Evolutionary conservation across 495 filamentous ascomycete genomes (phyloP), one percentile per base, ranked within the genome.

Genomic region (Coniosporium apollinis): DNA sequence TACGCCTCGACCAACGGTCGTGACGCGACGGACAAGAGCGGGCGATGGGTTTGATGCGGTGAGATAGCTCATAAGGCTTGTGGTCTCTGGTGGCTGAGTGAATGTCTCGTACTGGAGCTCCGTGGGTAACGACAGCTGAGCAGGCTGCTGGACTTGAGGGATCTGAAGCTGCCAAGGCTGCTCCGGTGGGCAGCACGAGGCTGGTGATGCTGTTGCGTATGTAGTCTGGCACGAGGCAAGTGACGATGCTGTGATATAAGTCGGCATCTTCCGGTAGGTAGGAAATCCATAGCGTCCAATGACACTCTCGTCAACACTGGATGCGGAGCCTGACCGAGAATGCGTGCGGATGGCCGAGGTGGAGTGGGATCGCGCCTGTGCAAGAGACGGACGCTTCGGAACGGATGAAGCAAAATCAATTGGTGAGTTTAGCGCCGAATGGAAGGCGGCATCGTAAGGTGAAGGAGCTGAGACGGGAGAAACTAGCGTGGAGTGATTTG

Each of bases 11-110:
- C 70, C 67, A 16, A 70, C 65, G 51, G 79, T 71, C 44, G 74
- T 82, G 47, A 86, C 70, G 37, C 75, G 80, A 43, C 76, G 80
- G 10, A 91, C 80, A n/a, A 92, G 62, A 21, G 72, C 74, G 6
- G 85, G 78, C 14, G 80, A 70, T 22, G 82, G 84, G 44, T 86
- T 92, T 30, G 79, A 62, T 0, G 67, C 59, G 9, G 80, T 86
- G 21, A 94, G 66, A 48, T 91, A 89, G 18, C 73, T 65, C 44
- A 82, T 66, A 33, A 92, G 60, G 2, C 71, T 82, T 2, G 79
- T 85, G 14, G 73, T 73, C 37, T 61, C 54, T 18, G 52, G 39
- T 6, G 47, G 52, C 7, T 46, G 43, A 18, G 46, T 36, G 35
- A 51, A 53, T 36, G 46, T 43, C 47, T 59, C 39, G 56, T 60